These are phyloP conservation scores for Aegle marmelos DNA, from an alignment of 345 rosid species.

Conservation along the genomic window DNA sequence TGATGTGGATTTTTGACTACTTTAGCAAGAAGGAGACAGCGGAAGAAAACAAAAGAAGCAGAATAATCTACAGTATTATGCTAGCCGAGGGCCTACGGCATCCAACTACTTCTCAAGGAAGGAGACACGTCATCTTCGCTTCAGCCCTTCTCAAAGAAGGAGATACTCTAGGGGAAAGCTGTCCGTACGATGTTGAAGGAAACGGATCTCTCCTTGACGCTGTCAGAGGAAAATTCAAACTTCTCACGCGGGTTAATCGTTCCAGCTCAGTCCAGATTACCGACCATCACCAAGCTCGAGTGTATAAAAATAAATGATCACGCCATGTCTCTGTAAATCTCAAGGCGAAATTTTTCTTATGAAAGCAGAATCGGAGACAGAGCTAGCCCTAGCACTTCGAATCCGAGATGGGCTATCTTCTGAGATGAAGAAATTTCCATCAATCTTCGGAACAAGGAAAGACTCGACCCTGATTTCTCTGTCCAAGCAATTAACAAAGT, in stretches of 20 bases:
- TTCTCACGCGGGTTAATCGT: background rate
- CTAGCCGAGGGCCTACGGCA: no score
- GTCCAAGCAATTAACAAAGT: conserved; percentile 5
- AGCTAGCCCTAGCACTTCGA: background rate
- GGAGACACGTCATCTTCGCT: no score
- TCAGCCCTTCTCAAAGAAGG: no score
- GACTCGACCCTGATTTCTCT: background rate
- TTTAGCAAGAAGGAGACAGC: background rate
- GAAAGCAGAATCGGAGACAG: no score
- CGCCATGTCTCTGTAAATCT: background rate
- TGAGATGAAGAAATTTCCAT: conserved; percentile 12
- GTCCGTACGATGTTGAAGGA: background rate
- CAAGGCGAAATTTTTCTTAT: background rate
- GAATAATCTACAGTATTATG: background rate
- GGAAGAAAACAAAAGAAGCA: background rate
- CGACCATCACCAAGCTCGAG: background rate
- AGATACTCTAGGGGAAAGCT: background rate
- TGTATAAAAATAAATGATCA: background rate
- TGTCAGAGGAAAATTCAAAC: background rate
- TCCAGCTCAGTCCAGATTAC: no score
- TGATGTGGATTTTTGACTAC: background rate
- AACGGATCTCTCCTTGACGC: background rate
- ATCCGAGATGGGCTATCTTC: background rate
- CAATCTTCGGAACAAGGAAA: conserved; percentile 1
- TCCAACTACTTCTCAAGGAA: no score